Base-by-base conservation (phyloP, 2,329 filamentous ascomycete species). In the Fusarium kyushuense region DNA sequence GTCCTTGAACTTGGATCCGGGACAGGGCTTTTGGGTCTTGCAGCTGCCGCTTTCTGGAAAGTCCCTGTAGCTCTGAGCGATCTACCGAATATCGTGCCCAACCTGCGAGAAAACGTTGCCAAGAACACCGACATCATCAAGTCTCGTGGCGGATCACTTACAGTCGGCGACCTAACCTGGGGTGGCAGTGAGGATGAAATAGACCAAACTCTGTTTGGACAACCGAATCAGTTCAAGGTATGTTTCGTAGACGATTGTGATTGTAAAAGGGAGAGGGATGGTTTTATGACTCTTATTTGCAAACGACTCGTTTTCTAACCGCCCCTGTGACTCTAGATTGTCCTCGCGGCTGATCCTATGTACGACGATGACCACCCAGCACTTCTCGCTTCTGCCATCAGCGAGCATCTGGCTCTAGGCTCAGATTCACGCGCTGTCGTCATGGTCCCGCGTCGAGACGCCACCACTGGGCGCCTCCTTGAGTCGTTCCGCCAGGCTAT, bases 1-100 rank as follows among this genome's bases (percentile, higher is more conserved):
- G 81, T 89, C 2, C 84, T 98, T 11, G 95, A 98, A 76, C 85
- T 98, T 3, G 96, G 95, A 6, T 90, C 95, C 1, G 95, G 96
- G 0, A 98, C 95, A 0, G 95, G 95, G 0, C 85, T 99, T n/a
- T 87, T 97, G 12, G 96, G 96, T 1, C 83, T 98, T 42, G 91
- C 94, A 2, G 93, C 94, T 25, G 93, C 94, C 10, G 89, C 88
- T 16, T 82, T 93, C 25, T 91, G 92, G 82, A 82, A 83, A 42
- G 84, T 86, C 1, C 80, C 86, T 19, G 90, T 97, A 6, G 81
- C 91, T 12, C 83, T 97, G 53, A 97, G 92, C 35, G 96, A 98
- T 76, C 81, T 98, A 29, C 90, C 92, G 0, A 86, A 86, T n/a
- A 97, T 98, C 72, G 85, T 95, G 47, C 84, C 89, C 0, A 98